phyloP scores from a whole-genome alignment of 768 basidiomycete genomes.

The Leccinum sublutescens region DNA sequence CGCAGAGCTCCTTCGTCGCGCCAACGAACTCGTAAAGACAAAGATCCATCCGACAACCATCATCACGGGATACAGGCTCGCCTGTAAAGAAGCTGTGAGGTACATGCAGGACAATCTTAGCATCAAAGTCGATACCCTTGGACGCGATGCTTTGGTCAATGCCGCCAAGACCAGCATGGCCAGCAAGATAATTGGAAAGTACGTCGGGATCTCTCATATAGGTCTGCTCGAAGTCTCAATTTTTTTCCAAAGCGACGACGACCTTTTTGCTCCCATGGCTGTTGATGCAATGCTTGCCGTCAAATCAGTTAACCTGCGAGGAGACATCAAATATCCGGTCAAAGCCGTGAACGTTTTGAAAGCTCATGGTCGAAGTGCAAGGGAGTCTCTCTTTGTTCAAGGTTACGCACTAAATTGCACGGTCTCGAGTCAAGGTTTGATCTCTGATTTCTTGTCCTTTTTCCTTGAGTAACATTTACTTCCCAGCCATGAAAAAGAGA shows the following conservation, averaged over 20 bases:
- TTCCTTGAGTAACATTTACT: constrained; percentile 3
- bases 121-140: constrained; percentile 90
- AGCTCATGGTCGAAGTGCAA: constrained; percentile 93
- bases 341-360: constrained; percentile 99
- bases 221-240: constrained; percentile 1
- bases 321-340: constrained; percentile 98
- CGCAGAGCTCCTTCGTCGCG: constrained; percentile 93
- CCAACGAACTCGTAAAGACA: constrained; percentile 96
- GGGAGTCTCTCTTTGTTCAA: constrained; percentile 91
- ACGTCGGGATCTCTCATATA: constrained; percentile 35
- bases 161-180: constrained; percentile 98
- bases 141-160: constrained; percentile 89
- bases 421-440: constrained; percentile 93
- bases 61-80: constrained; percentile 96
- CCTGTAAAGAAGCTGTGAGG: constrained; percentile 95
- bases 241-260: constrained; percentile 72
- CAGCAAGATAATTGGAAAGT: constrained; percentile 98
- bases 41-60: constrained; percentile 99
- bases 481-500: constrained; percentile 93
- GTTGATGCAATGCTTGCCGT: constrained; percentile 99
- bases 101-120: constrained; percentile 98
- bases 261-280: constrained; percentile 97
- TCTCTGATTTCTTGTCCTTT: not conserved
- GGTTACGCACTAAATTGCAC: constrained; percentile 99
- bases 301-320: constrained; percentile 88